phyloP scores from a whole-genome alignment of 306 rosid genomes.

The Echinosophora koreensis region DNA sequence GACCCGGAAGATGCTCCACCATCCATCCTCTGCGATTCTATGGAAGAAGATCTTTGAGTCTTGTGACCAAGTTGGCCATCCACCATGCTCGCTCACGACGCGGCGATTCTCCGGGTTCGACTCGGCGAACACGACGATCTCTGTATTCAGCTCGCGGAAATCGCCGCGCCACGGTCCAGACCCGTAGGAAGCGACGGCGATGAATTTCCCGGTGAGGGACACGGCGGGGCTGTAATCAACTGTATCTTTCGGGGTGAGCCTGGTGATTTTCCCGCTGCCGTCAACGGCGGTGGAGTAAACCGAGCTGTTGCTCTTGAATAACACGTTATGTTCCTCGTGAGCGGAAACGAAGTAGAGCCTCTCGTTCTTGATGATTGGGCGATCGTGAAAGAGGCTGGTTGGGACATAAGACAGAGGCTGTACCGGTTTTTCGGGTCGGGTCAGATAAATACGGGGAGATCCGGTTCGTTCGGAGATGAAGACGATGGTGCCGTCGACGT shows the following conservation, averaged over 20 bases:
- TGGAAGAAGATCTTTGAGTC: constrained; percentile 76
- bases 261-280: constrained; percentile 12
- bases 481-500: constrained; percentile 46
- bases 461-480: constrained; percentile 83
- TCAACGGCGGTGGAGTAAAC: constrained; percentile 56
- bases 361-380: constrained; percentile 59
- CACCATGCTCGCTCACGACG: constrained; percentile 62
- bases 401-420: constrained; percentile 47
- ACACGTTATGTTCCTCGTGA: constrained; percentile 53
- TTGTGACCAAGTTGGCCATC: constrained; percentile 93
- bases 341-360: constrained; percentile 77
- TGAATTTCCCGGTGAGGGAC: constrained; percentile 62
- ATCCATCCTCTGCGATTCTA: constrained; percentile 69
- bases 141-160: constrained; percentile 67
- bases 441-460: constrained; percentile 52
- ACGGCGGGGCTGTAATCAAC: constrained; percentile 81
- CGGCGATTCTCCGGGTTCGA: constrained; percentile 52
- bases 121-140: constrained; percentile 60
- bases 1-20: constrained; percentile 84
- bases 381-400: constrained; percentile 67
- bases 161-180: constrained; percentile 77
- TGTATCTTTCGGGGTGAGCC: constrained; percentile 63
- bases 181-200: constrained; percentile 84
- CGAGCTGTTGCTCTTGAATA: constrained; percentile 66
- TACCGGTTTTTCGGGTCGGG: constrained; percentile 53